Percentiles rank a stretch among this genome's conserved stretches.
Evolutionary conservation across 768 basidiomycete genomes (phyloP).

Genomic region (Multifurca ochricompacta): DNA sequence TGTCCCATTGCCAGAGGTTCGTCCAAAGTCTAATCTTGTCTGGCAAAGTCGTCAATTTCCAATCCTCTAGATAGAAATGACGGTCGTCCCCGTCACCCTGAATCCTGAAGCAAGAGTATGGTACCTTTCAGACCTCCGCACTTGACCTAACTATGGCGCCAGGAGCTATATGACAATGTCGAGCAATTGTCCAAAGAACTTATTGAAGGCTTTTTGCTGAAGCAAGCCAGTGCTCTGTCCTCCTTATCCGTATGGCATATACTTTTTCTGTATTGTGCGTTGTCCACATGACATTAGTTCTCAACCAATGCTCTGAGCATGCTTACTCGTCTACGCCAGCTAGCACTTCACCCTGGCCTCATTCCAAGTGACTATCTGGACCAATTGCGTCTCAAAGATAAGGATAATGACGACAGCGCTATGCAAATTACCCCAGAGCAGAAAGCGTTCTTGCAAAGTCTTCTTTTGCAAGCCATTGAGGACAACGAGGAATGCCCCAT

Average conservation of each 20-base stretch:
- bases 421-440: slow-evolving; percentile 46
- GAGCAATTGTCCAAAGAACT: slow-evolving; percentile 54
- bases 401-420: slow-evolving; percentile 28
- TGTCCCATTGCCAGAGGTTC: slow-evolving; percentile 52
- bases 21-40: slow-evolving; percentile 18
- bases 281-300: slow-evolving; percentile 33
- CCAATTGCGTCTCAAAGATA: slow-evolving; percentile 39
- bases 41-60: slow-evolving; percentile 31
- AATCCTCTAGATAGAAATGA: slow-evolving; percentile 61
- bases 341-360: slow-evolving; percentile 71
- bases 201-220: slow-evolving; percentile 53
- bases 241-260: slow-evolving; percentile 31
- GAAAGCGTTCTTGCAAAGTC: slow-evolving; percentile 45
- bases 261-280: slow-evolving; percentile 2
- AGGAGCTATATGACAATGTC: slow-evolving; percentile 65
- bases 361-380: slow-evolving; percentile 66
- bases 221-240: slow-evolving; percentile 30
- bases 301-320: slow-evolving; percentile 68
- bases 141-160: not conserved
- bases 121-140: not conserved
- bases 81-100: slow-evolving; percentile 61
- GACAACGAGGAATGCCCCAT: slow-evolving; percentile 80
- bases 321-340: slow-evolving; percentile 80
- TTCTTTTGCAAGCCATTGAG: slow-evolving; percentile 61
- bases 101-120: slow-evolving; percentile 54